Base-by-base conservation (phyloP, 257 asterid species). In the Solanum neorickii region DNA sequence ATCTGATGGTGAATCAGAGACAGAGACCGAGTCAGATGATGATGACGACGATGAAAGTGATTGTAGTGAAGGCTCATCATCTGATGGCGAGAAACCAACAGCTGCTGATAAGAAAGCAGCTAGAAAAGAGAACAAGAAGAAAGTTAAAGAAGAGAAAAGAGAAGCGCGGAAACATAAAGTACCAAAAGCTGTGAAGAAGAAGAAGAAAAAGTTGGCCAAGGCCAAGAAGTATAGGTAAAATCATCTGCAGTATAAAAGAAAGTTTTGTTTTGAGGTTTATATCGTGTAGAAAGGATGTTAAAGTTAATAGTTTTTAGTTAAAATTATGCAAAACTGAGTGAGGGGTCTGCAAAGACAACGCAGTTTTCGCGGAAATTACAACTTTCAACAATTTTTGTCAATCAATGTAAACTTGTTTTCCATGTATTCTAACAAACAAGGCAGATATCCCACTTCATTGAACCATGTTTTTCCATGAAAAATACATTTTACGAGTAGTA, bases 51-150 rank as follows among this genome's bases (percentile, higher is more conserved):
- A 89, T 73, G 96, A 88, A 10, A 90, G 83, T 42, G 93, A 90
- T 62, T 89, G 87, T 46, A 87, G 89, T 18, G 93, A 56, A 13
- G 69, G 73, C 75, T 93, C 92, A 3, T 92, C 83, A 47, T 94
- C 93, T 33, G 98, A 89, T 52, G 87, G 86, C 6, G 90, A 87
- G 44, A 89, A 86, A 88, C 92, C 83, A 86, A 91, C 94, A 2
- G 90, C 92, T 35, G 89, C 73, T 16, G 98, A 97, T 27, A 90
- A 90, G 87, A 97, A 91, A 92, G 91, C 96, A 25, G 98, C 97
- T 3, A 90, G 99, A 87, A 96, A 95, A 87, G 96, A 95, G 94
- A 94, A 97, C 90, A 97, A 95, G 93, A 97, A 94, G 96, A 97
- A 92, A 87, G 98, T 97, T 12, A 95, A 95, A 89, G 98, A 97